phyloP scores from a whole-genome alignment of 1,284 basidiomycete genomes.

The Retiboletus flavoniger region DNA sequence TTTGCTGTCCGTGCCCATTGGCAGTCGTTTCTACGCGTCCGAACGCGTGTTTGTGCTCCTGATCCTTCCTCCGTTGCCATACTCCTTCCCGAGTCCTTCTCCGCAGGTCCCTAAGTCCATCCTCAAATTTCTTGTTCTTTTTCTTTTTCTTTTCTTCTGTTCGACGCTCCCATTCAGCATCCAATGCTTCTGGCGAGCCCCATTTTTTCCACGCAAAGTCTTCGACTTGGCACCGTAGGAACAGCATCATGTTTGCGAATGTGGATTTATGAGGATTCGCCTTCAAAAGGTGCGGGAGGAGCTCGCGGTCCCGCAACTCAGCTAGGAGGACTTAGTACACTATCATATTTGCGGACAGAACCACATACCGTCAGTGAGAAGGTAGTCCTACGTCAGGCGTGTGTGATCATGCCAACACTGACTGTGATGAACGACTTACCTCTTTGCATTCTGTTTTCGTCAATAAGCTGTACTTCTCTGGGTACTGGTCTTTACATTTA shows the following conservation, averaged over 20 bases:
- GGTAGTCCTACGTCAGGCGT: slow-evolving; percentile 65
- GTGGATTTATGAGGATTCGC: slow-evolving; percentile 97
- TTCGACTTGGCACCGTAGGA: slow-evolving; percentile 91
- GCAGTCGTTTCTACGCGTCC: slow-evolving; percentile 54
- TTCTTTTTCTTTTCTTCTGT: slow-evolving; percentile 85
- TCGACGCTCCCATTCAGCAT: slow-evolving; percentile 83
- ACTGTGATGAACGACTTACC: slow-evolving; percentile 41
- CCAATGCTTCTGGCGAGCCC: slow-evolving; percentile 90
- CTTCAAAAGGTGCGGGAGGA: slow-evolving; percentile 91
- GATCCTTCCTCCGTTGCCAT: slow-evolving; percentile 85
- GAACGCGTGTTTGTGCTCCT: slow-evolving; percentile 84
- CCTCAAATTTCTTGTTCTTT: slow-evolving; percentile 92
- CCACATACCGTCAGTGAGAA: slow-evolving; percentile 79
- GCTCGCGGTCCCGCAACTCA: slow-evolving; percentile 89
- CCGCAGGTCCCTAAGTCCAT: slow-evolving; percentile 78
- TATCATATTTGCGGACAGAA: background rate
- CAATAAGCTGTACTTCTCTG: slow-evolving; percentile 90
- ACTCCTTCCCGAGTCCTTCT: slow-evolving; percentile 85
- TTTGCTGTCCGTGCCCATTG: slow-evolving; percentile 62
- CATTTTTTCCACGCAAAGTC: slow-evolving; percentile 98
- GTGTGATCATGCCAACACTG: slow-evolving; percentile 1
- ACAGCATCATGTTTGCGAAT: slow-evolving; percentile 99
- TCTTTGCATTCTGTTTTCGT: slow-evolving; percentile 99
- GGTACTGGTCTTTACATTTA: slow-evolving; percentile 83
- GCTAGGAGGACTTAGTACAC: slow-evolving; percentile 45